A percentile compares a stretch with the other conserved stretches of the same genome.
Conservation (phyloP, 768 basidiomycete genomes). For the Suillus subalutaceus region DNA sequence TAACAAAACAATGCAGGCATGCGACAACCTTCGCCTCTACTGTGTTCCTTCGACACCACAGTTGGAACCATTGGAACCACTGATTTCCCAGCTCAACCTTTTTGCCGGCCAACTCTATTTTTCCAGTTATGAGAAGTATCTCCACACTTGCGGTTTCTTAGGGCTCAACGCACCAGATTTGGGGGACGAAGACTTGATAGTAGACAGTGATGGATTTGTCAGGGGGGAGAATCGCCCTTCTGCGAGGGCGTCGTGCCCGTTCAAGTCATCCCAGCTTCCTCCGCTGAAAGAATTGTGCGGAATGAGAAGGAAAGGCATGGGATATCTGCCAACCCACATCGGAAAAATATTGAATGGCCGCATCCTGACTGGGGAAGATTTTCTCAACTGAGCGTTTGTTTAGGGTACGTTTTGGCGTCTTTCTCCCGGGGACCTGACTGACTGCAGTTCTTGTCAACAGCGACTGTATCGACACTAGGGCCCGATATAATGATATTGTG, state of each 20-base stretch:
- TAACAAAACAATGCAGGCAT: constrained; percentile 36
- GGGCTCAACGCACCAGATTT: constrained; percentile 26
- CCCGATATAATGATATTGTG: neutral
- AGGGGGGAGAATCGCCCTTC: constrained; percentile 16
- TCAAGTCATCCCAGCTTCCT: constrained; percentile 19
- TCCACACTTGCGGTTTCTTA: constrained; percentile 29
- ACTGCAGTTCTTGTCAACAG: neutral
- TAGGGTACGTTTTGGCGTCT: too few relatives aligned
- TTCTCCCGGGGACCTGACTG: neutral
- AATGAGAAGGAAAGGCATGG: constrained; percentile 42
- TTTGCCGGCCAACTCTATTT: constrained; percentile 39
- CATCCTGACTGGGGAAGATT: constrained; percentile 29
- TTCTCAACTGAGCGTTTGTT: constrained; percentile 8
- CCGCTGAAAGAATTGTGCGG: constrained; percentile 36
- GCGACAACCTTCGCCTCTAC: constrained; percentile 35
- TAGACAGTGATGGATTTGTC: constrained; percentile 26
- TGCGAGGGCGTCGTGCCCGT: neutral
- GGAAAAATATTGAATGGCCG: constrained; percentile 40
- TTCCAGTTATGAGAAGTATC: constrained; percentile 29
- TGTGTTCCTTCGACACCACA: constrained; percentile 8
- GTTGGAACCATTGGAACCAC: neutral
- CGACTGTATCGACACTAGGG: neutral
- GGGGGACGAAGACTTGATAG: constrained; percentile 10
- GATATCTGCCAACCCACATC: constrained; percentile 41
- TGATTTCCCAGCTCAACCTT: constrained; percentile 30